Evolutionary conservation across 768 basidiomycete species (phyloP), one percentile per base, ranked within the genome.

Genomic region (Boletus tomentosulus): DNA sequence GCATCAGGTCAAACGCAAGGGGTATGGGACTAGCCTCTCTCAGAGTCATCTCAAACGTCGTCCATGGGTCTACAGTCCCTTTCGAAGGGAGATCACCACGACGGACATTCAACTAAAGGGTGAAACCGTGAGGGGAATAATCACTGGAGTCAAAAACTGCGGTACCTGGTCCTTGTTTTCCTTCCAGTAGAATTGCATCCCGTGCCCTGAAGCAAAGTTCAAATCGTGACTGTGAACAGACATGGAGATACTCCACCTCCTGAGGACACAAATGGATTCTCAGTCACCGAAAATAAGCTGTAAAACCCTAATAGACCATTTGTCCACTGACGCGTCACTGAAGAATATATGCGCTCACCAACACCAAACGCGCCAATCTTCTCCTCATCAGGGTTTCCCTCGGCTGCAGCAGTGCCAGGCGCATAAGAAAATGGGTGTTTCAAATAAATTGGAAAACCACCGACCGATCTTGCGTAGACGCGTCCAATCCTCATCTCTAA

Each of bases 111-210:
- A 98, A 78, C 87, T 92, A 9, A 39, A 42, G 55, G 7, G 43
- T 50, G 48, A 24, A 53, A 31, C 16, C 4, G 45, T 57, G 30
- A 51, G 61, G 47, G 46, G 24, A 47, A 9, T 1, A 16, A 24
- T 31, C n/a, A 12, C 1, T 22, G 8, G 3, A n/a, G 8, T 22
- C 7, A 28, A 27, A 31, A 43, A 45, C 8, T 37, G 25, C 35
- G 19, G 34, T 58, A 86, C 86, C 75, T 94, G 92, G 64, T 94
- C 92, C 62, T 89, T 91, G 62, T 87, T 88, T 63, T 89, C 90
- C 66, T 92, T 94, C 92, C 92, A 98, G 67, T 95, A 90, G 67
- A 97, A 98, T 0, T 85, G 87, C 93, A 96, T 96, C 84, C 92
- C 93, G 64, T 89, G 82, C 31, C 84, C 92, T 80, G 66, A 56